These are phyloP conservation scores for Debaryomyces nepalensis DNA, from an alignment of 1,139 yeast genomes.

Conservation along the genomic window DNA sequence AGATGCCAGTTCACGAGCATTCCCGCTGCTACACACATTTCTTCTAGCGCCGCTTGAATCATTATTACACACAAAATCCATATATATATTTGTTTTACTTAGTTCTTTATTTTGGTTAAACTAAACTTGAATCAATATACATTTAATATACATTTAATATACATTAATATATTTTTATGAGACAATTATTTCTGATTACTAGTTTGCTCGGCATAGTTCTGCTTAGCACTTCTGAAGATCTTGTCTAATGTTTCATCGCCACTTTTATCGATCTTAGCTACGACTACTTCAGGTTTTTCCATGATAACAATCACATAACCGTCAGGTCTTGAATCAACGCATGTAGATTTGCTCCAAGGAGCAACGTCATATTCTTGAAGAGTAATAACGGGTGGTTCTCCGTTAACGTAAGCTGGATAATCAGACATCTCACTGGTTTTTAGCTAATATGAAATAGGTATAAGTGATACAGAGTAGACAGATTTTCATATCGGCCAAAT, in stretches of 20 bases:
- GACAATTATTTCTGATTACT: background rate
- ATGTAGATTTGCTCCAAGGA: slow-evolving; percentile 55
- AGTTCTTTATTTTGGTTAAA: slow-evolving; percentile 1
- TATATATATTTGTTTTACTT: background rate
- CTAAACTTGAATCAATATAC: background rate
- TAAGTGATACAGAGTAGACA: background rate
- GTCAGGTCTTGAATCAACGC: slow-evolving; percentile 46
- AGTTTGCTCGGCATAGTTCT: slow-evolving; percentile 26
- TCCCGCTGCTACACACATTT: slow-evolving; percentile 86
- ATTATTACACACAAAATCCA: background rate
- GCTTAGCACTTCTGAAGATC: slow-evolving; percentile 54
- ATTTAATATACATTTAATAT: background rate
- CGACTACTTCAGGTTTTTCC: slow-evolving; percentile 47
- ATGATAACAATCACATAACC: slow-evolving; percentile 52
- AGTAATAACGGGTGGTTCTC: slow-evolving; percentile 52
- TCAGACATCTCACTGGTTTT: slow-evolving; percentile 21
- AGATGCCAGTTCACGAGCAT: slow-evolving; percentile 81
- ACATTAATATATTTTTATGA: slow-evolving; percentile 1
- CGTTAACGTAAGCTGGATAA: slow-evolving; percentile 51
- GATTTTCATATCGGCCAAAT: slow-evolving; percentile 6
- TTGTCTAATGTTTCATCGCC: slow-evolving; percentile 45
- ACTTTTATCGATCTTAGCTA: slow-evolving; percentile 44
- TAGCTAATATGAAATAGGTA: background rate
- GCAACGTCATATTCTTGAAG: slow-evolving; percentile 55
- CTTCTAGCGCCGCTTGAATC: slow-evolving; percentile 42